phyloP scores from a whole-genome alignment of 495 filamentous ascomycete genomes.

The Trichoderma orchidacearum region DNA sequence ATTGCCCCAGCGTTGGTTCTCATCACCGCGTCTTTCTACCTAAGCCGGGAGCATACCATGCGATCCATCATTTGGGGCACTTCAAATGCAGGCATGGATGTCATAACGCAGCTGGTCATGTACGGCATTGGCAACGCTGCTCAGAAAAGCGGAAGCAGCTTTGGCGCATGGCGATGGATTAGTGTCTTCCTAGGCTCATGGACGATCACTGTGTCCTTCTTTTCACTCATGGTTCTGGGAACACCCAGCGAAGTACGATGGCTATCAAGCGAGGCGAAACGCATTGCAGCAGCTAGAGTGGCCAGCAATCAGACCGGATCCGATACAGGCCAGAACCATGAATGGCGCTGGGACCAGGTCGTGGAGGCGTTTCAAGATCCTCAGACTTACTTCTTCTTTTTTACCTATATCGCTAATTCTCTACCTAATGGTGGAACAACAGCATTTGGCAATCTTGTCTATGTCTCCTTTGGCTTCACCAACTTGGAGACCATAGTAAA shows the following conservation, averaged over 20 bases:
- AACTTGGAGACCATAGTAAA: constrained; percentile 5
- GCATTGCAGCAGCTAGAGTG: constrained; percentile 14
- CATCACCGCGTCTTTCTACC: constrained; percentile 18
- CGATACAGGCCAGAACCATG: background rate
- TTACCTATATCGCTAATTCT: constrained; percentile 23
- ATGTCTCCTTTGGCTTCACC: constrained; percentile 26
- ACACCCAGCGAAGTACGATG: constrained; percentile 17
- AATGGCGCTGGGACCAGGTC: constrained; percentile 17
- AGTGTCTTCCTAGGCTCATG: constrained; percentile 15
- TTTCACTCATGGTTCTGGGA: constrained; percentile 16
- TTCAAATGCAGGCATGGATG: constrained; percentile 12
- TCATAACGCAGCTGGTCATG: constrained; percentile 11
- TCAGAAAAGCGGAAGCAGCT: constrained; percentile 8
- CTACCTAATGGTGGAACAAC: constrained; percentile 30
- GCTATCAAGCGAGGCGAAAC: constrained; percentile 17
- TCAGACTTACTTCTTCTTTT: constrained; percentile 12
- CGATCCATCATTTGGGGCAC: constrained; percentile 18
- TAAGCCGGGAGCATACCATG: constrained; percentile 15
- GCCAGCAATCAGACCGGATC: constrained; percentile 13
- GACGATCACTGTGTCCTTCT: constrained; percentile 10
- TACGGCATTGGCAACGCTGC: constrained; percentile 16
- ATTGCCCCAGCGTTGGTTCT: constrained; percentile 19
- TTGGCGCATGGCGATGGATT: constrained; percentile 11
- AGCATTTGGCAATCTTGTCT: constrained; percentile 26
- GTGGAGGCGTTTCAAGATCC: constrained; percentile 13